Conservation (phyloP, 2,329 filamentous ascomycete genomes). For the Penicillium verrucosum region DNA sequence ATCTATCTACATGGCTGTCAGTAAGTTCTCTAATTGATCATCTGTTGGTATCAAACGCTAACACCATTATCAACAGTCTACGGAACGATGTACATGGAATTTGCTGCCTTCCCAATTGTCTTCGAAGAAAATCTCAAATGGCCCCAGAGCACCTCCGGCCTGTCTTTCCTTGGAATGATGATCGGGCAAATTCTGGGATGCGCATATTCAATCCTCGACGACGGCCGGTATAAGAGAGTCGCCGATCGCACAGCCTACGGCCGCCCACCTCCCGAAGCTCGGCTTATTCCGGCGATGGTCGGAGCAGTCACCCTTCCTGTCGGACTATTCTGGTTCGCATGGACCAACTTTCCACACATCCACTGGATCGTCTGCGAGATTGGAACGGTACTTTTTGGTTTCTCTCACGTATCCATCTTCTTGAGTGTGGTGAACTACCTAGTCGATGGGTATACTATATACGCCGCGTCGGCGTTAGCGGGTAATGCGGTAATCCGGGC, state of each 20-base stretch:
- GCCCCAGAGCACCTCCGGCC: constrained; percentile 41
- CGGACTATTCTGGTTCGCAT: constrained; percentile 20
- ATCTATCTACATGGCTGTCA: constrained; percentile 40
- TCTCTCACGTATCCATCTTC: constrained; percentile 16
- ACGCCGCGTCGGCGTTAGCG: no score
- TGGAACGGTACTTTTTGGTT: constrained; percentile 14
- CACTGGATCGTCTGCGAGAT: constrained; percentile 13
- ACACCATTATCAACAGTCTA: constrained; percentile 33
- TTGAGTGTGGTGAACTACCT: constrained; percentile 16
- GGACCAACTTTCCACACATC: constrained; percentile 15
- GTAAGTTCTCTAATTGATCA: neutral
- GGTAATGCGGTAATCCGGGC: no score
- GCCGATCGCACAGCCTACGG: neutral
- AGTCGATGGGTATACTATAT: neutral
- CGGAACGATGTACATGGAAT: constrained; percentile 21
- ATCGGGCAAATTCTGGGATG: constrained; percentile 35
- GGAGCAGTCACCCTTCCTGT: constrained; percentile 15
- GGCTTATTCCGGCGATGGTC: constrained; percentile 15
- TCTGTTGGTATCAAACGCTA: neutral
- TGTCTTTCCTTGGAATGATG: constrained; percentile 47
- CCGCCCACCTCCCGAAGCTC: constrained; percentile 9
- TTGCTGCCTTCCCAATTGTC: constrained; percentile 14
- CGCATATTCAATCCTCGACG: constrained; percentile 36
- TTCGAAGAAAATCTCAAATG: constrained; percentile 44
- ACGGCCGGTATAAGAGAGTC: constrained; percentile 12